Evolutionary conservation across 805 yeast species (phyloP).

Genomic region (Candida odintsovae): DNA sequence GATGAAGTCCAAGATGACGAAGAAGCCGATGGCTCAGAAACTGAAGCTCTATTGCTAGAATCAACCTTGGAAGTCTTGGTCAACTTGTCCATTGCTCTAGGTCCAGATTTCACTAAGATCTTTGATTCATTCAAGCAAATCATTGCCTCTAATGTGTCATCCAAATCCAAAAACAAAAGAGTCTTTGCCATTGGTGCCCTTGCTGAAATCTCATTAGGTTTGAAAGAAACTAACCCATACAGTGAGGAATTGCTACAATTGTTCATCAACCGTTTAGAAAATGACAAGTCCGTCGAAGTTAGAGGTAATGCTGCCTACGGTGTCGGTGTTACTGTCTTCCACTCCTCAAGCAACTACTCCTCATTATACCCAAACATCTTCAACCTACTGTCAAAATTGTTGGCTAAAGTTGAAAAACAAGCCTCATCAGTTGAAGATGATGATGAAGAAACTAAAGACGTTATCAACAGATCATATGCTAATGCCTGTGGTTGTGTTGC

Average conservation of each 20-base stretch:
- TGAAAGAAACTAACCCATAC: constrained; percentile 62
- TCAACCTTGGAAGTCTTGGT: constrained; percentile 82
- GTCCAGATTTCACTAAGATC: constrained; percentile 67
- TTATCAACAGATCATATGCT: constrained; percentile 77
- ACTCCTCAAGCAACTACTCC: constrained; percentile 40
- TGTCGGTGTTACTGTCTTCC: constrained; percentile 65
- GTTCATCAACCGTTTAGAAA: constrained; percentile 62
- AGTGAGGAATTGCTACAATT: constrained; percentile 64
- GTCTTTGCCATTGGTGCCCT: constrained; percentile 81
- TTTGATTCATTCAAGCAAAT: constrained; percentile 68
- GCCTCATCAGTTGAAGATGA: constrained; percentile 45
- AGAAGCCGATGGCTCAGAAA: constrained; percentile 50
- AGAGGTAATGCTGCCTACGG: constrained; percentile 96
- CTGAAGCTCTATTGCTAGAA: constrained; percentile 70
- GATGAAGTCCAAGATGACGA: constrained; percentile 57
- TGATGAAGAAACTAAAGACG: constrained; percentile 75
- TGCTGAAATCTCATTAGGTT: constrained; percentile 80
- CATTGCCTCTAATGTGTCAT: constrained; percentile 49
- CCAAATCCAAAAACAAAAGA: constrained; percentile 68
- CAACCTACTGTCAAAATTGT: constrained; percentile 58
- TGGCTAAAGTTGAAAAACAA: constrained; percentile 76
- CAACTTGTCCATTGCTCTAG: constrained; percentile 69
- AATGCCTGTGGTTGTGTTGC: constrained; percentile 98
- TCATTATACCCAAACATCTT: constrained; percentile 64
- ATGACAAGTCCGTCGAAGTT: constrained; percentile 78